These are phyloP conservation scores for Arabidopsis suecica DNA, from an alignment of 345 rosid species.

Conservation along the genomic window DNA sequence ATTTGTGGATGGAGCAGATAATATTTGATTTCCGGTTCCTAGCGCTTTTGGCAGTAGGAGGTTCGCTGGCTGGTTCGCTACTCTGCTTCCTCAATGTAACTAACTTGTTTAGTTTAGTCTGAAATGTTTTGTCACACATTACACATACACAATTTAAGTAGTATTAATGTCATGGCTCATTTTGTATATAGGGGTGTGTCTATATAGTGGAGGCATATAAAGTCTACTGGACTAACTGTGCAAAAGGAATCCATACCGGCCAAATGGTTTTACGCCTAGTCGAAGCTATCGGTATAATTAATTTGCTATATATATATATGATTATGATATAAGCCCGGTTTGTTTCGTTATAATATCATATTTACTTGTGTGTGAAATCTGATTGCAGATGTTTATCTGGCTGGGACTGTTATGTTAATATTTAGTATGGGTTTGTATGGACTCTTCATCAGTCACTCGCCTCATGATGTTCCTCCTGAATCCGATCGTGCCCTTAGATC, in stretches of 20 bases:
- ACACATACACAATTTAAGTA: background rate
- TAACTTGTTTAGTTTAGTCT: background rate
- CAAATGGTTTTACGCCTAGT: slow-evolving; percentile 87
- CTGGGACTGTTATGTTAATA: slow-evolving; percentile 93
- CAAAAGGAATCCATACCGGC: slow-evolving; percentile 81
- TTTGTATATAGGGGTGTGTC: slow-evolving; percentile 74
- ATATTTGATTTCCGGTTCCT: slow-evolving; percentile 93
- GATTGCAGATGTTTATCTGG: slow-evolving; percentile 88
- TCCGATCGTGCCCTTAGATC: slow-evolving; percentile 79
- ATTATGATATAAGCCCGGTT: background rate
- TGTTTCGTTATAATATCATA: background rate
- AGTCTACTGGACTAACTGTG: slow-evolving; percentile 82
- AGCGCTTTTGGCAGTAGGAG: slow-evolving; percentile 81
- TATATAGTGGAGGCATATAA: slow-evolving; percentile 80
- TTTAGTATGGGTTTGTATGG: slow-evolving; percentile 96
- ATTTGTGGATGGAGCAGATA: slow-evolving; percentile 49
- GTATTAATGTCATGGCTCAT: slow-evolving; percentile 11
- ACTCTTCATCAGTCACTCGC: slow-evolving; percentile 72
- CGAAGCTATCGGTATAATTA: slow-evolving; percentile 78
- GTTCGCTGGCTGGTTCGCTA: slow-evolving; percentile 87
- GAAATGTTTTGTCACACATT: background rate
- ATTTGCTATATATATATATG: background rate
- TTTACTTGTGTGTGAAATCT: background rate
- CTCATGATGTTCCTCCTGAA: slow-evolving; percentile 53
- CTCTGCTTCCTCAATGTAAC: slow-evolving; percentile 91